A percentile compares a stretch with the other conserved stretches of the same genome.
These are phyloP conservation scores for Populus deltoides DNA, from an alignment of 345 rosid genomes.

Conservation along the genomic window DNA sequence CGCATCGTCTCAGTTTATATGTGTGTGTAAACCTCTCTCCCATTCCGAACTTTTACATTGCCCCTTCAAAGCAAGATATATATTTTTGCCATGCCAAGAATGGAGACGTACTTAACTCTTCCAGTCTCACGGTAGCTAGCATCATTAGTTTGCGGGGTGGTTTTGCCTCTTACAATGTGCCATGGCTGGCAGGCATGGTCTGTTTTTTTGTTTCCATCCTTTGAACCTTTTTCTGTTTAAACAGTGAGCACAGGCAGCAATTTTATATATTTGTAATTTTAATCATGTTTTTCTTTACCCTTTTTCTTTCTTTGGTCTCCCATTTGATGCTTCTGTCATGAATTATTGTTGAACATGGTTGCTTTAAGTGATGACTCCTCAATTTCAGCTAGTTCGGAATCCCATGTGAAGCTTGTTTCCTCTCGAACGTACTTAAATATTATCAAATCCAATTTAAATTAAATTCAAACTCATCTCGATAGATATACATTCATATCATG, in stretches of 20 bases:
- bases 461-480: too few species aligned
- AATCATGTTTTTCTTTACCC: neutral
- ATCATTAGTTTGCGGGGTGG: conserved; percentile 29
- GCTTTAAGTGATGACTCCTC: neutral
- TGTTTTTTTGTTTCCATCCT: conserved; percentile 24
- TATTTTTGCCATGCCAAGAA: conserved; percentile 1
- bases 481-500: too few species aligned
- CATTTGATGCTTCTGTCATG: neutral
- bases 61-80: neutral
- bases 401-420: neutral
- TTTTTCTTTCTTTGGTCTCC: neutral
- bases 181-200: conserved; percentile 21
- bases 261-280: neutral
- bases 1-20: neutral
- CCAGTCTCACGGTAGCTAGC: conserved; percentile 20
- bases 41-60: neutral
- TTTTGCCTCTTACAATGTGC: conserved; percentile 38
- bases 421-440: neutral
- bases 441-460: too few species aligned
- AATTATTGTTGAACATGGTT: neutral
- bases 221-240: conserved; percentile 19
- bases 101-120: conserved; percentile 16
- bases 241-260: conserved; percentile 4
- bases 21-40: neutral
- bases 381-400: neutral